Base-by-base conservation (phyloP, 2,329 filamentous ascomycete species). In the Aspergillus candidus region DNA sequence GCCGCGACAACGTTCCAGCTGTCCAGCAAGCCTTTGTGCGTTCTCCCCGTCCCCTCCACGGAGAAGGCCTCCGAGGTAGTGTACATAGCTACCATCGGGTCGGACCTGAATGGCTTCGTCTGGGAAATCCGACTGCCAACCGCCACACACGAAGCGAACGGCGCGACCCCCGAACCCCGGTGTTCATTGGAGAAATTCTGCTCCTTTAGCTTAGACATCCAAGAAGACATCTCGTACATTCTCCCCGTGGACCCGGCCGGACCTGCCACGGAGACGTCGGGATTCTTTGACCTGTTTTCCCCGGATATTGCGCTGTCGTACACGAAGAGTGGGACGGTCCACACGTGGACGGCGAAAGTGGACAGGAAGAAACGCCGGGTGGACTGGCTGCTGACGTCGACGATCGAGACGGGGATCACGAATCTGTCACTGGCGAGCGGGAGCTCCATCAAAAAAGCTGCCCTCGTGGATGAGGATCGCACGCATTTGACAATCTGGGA, bases 401-500 rank as follows among this genome's bases (percentile, higher is more conserved):
- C 79, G 0, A 84, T 93, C 49, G 85, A 94, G 52, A 95, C 90
- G 2, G 82, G 84, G 1, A 75, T 95, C 13, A 63, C 68, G 0
- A 78, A 84, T 22, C 86, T 86, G 17, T 82, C 86, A 0, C 74
- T 95, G 22, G 87, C 86, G 10, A 94, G 88, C 58, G 89, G 86
- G 11, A 94, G 86, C 54, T 90, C 84, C 7, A 84, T 90, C 57
- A 84, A 90, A 50, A 95, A 94, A 63, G 86, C 87, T 17, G 89
- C 89, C 4, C 68, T 96, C 14, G 87, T 94, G 30, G 85, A 94
- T 60, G 74, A 79, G 3, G 73, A 77, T 11, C 80, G 83, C 50
- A 88, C 84, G 0, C 80, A 82, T 33, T 70, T 96, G 39, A 94
- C 87, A 0, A 94, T 96, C 39, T 96, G 90, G 91, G 90, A 95